Evolutionary conservation across 2,329 filamentous ascomycete species (phyloP), one percentile per base, ranked within the genome.

Genomic region (Pseudodiploospora longispora): DNA sequence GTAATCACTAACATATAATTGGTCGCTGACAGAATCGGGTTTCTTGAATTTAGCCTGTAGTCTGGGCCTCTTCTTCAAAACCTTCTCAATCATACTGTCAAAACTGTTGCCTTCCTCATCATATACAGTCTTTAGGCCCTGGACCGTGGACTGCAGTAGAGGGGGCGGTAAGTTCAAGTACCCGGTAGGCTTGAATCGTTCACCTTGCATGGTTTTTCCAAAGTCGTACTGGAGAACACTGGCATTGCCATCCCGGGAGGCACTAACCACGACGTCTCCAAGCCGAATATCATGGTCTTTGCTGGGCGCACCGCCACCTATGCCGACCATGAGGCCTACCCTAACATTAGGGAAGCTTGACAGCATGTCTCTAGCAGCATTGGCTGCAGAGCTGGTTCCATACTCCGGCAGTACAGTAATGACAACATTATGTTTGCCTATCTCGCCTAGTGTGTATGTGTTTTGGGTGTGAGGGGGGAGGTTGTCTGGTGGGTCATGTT

Each of bases 231-330:
- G 52, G 1, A 57, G 33, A 0, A 59, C 54, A 1, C 48, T 44
- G 10, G 51, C 47, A 1, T 45, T 38, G 0, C 49, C 46, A 1
- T 40, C 36, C 1, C 19, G 4, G 2, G 29, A 38, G 4, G 30
- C 28, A 29, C 52, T 50, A 0, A 58, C 52, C 0, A 57, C 50
- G 1, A 60, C 27, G 30, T 60, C 55, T 1, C 57, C 57, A 0
- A 58, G 51, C 3, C 64, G 58, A 1, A 68, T 58, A n/a, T 68
- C 62, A n/a, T 61, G 46, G 5, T 54, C 46, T 1, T 4, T 0
- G 38, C 48, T 69, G 42, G 64, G 64, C 0, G 55, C 62, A 2
- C 63, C 65, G 4, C 63, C 63, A 0, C 56, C 41, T 7, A 47
- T 35, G 2, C 44, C 41, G 6, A 43, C 44, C 44, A 47, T 47